Evolutionary conservation across 75 land plant genomes (phyloP).

Genomic region (Sequoiadendron giganteum): DNA sequence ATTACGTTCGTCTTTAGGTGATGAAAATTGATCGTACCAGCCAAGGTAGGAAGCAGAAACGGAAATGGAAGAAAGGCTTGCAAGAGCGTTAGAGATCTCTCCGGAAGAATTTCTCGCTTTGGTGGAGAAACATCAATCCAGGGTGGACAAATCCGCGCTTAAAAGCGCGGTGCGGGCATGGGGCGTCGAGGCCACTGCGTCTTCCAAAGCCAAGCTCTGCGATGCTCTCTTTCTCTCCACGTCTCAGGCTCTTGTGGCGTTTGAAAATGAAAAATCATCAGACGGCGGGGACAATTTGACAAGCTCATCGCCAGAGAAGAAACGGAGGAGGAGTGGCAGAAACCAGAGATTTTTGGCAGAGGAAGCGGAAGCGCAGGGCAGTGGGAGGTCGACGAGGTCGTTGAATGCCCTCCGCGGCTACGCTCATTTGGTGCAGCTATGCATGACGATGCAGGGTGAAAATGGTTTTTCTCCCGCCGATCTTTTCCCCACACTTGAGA

Average conservation of each 20-base stretch:
- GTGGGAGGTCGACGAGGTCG: background rate
- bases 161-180: slow-evolving; percentile 38
- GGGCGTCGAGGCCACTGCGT: slow-evolving; percentile 18
- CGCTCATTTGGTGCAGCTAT: slow-evolving; percentile 32
- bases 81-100: slow-evolving; percentile 30
- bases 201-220: slow-evolving; percentile 40
- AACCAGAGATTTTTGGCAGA: background rate
- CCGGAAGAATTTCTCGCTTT: slow-evolving; percentile 41
- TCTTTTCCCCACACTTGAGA: slow-evolving; percentile 37
- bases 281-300: background rate
- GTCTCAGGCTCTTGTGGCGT: slow-evolving; percentile 23
- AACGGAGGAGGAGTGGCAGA: slow-evolving; percentile 30
- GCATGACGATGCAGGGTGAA: slow-evolving; percentile 29
- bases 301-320: slow-evolving; percentile 37
- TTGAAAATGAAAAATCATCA: slow-evolving; percentile 19
- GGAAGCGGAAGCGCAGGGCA: background rate
- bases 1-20: too few relatives aligned
- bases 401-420: slow-evolving; percentile 28
- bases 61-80: slow-evolving; percentile 42
- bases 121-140: slow-evolving; percentile 29
- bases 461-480: slow-evolving; percentile 34
- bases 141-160: slow-evolving; percentile 29
- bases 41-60: background rate
- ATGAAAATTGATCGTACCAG: too few relatives aligned
- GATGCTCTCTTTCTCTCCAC: slow-evolving; percentile 33